These are phyloP conservation scores for Laetiporus sulphureus DNA, from an alignment of 1,284 basidiomycete genomes.

Conservation along the genomic window DNA sequence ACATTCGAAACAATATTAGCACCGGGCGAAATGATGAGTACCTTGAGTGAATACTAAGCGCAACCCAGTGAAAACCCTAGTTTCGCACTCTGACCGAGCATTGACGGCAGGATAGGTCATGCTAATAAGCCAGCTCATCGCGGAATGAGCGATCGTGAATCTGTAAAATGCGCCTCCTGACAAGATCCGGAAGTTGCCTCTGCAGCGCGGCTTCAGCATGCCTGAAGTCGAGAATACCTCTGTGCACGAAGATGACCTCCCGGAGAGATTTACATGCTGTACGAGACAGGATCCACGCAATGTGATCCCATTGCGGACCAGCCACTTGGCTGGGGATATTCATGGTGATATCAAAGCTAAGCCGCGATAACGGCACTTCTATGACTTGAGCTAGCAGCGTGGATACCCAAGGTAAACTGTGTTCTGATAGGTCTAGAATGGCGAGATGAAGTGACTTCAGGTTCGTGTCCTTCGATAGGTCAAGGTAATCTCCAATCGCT, in stretches of 20 bases:
- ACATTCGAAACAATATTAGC: too few relatives aligned
- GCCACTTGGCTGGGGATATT: constrained; percentile 1
- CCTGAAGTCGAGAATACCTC: background rate
- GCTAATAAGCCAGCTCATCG: too few relatives aligned
- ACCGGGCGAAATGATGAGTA: too few relatives aligned
- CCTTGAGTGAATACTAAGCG: too few relatives aligned
- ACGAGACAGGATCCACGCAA: background rate
- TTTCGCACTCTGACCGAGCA: too few relatives aligned
- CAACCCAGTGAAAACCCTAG: too few relatives aligned
- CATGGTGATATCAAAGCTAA: constrained; percentile 4
- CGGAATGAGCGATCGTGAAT: background rate
- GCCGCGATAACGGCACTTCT: background rate
- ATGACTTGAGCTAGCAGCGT: constrained; percentile 2
- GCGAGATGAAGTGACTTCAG: constrained; percentile 5
- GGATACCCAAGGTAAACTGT: constrained; percentile 3
- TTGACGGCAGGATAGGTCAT: too few relatives aligned
- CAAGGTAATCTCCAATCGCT: background rate
- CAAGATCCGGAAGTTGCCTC: constrained; percentile 1
- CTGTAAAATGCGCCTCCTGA: background rate
- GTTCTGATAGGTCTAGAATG: background rate
- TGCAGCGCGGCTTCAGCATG: background rate
- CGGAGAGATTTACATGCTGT: background rate
- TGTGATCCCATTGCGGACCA: background rate
- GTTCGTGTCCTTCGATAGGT: constrained; percentile 1
- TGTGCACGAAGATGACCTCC: constrained; percentile 5